Conservation (phyloP, 1,284 basidiomycete genomes). For the Lentinula novae-zelandiae region DNA sequence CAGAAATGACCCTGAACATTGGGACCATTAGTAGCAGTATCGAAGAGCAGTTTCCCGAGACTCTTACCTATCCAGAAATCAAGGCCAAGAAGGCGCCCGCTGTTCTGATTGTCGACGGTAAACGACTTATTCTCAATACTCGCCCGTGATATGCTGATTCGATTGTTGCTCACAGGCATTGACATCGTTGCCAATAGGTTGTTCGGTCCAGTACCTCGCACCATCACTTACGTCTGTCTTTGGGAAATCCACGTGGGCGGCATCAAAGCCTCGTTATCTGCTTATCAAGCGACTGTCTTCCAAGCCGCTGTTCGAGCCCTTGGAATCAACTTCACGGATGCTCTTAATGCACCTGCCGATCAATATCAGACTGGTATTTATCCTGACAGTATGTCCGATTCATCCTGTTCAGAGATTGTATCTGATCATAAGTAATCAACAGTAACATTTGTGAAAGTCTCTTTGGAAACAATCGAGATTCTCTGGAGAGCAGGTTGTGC, state of each 20-base stretch:
- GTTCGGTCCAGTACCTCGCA: slow-evolving; percentile 84
- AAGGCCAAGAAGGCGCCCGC: slow-evolving; percentile 26
- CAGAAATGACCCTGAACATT: slow-evolving; percentile 79
- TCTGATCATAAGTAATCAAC: neutral
- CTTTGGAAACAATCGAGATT: slow-evolving; percentile 48
- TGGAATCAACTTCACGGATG: slow-evolving; percentile 67
- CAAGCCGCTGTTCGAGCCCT: slow-evolving; percentile 56
- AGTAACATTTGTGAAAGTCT: slow-evolving; percentile 76
- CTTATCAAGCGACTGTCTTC: slow-evolving; percentile 52
- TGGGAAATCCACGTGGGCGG: slow-evolving; percentile 79
- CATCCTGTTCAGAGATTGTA: neutral
- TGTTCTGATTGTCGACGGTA: slow-evolving; percentile 63
- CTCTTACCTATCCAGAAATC: slow-evolving; percentile 28
- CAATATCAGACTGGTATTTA: slow-evolving; percentile 62
- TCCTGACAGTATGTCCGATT: slow-evolving; percentile 63
- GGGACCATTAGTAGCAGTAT: slow-evolving; percentile 56
- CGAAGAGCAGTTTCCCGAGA: slow-evolving; percentile 44
- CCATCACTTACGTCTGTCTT: slow-evolving; percentile 82
- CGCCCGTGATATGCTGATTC: slow-evolving; percentile 19
- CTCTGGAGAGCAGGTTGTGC: slow-evolving; percentile 51
- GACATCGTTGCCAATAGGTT: slow-evolving; percentile 80
- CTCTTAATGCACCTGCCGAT: slow-evolving; percentile 75
- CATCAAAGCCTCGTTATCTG: slow-evolving; percentile 56
- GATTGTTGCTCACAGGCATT: slow-evolving; percentile 46
- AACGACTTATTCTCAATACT: slow-evolving; percentile 13